phyloP scores from a whole-genome alignment of 2,329 filamentous ascomycete genomes.

The Ophiostoma ulmi region DNA sequence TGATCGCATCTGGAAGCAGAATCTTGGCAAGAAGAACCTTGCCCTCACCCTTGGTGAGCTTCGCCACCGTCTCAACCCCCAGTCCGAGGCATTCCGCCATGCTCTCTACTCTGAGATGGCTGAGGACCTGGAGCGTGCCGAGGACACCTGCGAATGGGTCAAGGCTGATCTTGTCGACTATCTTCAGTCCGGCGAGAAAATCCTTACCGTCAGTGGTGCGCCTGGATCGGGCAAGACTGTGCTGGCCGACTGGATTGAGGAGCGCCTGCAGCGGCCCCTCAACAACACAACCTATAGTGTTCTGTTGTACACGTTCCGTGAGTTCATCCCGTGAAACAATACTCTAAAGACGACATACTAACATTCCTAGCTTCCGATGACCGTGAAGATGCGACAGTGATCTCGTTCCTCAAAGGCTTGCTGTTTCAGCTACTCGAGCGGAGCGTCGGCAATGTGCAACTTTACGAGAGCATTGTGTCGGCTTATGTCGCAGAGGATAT shows the following conservation, averaged over 20 bases:
- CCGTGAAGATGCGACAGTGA: constrained; percentile 31
- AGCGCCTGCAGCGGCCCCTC: constrained; percentile 38
- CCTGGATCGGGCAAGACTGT: constrained; percentile 84
- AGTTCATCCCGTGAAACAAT: constrained; percentile 23
- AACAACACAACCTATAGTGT: constrained; percentile 36
- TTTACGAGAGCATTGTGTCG: constrained; percentile 34
- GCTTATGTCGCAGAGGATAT: constrained; percentile 27
- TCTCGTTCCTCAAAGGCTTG: constrained; percentile 37
- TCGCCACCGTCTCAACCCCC: constrained; percentile 34
- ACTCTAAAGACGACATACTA: neutral
- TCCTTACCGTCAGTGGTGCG: constrained; percentile 54
- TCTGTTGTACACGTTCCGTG: constrained; percentile 38
- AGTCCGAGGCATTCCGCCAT: constrained; percentile 28
- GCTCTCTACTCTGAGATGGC: constrained; percentile 37
- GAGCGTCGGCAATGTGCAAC: constrained; percentile 36
- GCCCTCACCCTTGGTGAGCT: constrained; percentile 32
- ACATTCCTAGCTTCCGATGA: constrained; percentile 30
- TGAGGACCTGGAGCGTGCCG: constrained; percentile 37
- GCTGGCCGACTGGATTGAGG: constrained; percentile 53
- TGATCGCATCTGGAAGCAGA: constrained; percentile 36
- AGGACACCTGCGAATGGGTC: constrained; percentile 41
- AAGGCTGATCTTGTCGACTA: constrained; percentile 36
- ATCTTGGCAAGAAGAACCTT: constrained; percentile 31
- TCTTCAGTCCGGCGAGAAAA: constrained; percentile 34
- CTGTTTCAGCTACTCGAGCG: constrained; percentile 38